Evolutionary conservation across 2,329 filamentous ascomycete species (phyloP).

Genomic region (Chaetothyriales sp.): DNA sequence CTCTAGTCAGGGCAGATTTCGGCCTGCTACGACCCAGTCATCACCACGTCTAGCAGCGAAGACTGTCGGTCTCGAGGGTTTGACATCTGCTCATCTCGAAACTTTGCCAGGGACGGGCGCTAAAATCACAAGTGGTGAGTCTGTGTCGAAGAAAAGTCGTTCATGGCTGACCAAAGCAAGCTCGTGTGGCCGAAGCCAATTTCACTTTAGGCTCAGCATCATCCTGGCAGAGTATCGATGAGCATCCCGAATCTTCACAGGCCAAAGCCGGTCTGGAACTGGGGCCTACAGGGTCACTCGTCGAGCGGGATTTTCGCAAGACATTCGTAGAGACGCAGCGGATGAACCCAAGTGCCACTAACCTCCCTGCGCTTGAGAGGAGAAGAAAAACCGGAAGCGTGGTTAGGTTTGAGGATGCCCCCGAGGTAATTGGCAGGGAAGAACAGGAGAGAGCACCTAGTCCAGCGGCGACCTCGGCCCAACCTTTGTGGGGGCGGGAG

Average conservation of each 20-base stretch:
- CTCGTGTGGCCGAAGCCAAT: not conserved
- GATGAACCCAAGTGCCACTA: constrained; percentile 9
- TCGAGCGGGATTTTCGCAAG: constrained; percentile 25
- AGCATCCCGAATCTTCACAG: constrained; percentile 2
- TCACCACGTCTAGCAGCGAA: not conserved
- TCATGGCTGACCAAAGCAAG: not conserved
- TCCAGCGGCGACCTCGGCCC: constrained; percentile 1
- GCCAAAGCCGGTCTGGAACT: constrained; percentile 6
- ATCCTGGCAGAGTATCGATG: constrained; percentile 16
- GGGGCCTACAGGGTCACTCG: constrained; percentile 16
- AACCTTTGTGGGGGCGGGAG: constrained; percentile 6
- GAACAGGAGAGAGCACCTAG: constrained; percentile 7
- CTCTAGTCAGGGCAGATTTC: constrained; percentile 3
- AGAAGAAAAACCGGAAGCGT: constrained; percentile 12
- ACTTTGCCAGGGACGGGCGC: not conserved
- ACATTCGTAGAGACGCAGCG: constrained; percentile 23
- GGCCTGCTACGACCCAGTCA: not conserved
- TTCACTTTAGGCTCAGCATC: constrained; percentile 14
- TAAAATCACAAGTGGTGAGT: not conserved
- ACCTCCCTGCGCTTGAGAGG: constrained; percentile 9
- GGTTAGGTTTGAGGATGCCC: constrained; percentile 15
- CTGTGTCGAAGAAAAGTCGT: not conserved
- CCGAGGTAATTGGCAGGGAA: constrained; percentile 8
- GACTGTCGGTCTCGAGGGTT: not conserved
- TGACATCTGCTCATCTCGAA: not conserved